Base-by-base conservation (phyloP, 2,329 filamentous ascomycete species). In the Aspergillus pseudoviridinutans region DNA sequence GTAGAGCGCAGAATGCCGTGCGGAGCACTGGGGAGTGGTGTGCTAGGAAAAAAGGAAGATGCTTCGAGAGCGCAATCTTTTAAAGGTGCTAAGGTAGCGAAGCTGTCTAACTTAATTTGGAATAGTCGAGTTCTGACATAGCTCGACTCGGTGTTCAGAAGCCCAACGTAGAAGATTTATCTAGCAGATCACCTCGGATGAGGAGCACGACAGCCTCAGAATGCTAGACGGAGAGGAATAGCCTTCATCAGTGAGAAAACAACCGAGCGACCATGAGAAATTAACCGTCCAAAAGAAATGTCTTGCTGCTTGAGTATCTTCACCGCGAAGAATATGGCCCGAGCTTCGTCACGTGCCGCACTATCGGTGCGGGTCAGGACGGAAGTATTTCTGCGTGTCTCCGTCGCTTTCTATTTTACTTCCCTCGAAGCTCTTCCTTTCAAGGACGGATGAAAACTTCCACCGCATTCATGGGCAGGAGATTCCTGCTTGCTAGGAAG, bases 1-100 rank as follows among this genome's bases (percentile, higher is more conserved):
- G 57, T 53, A 54, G 35, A 53, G 24, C 57, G 69, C 71, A 76
- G 66, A 61, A 64, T 68, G 70, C 67, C 74, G 65, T 76, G 74
- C 72, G 69, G 58, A 71, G 69, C 74, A 74, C 72, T 59, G 32
- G 61, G 69, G 71, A 74, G 75, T 76, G 75, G 71, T 68, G 63
- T 72, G 64, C 42, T 62, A 54, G 64, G 62, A 58, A 63, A 60
- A 64, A 68, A 58, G 46, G 44, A 27, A 32, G 41, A 29, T n/a
- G 28, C 12, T 28, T 56, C 24, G 22, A 57, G 56, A 49, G 56
- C 49, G 50, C 57, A 68, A 64, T 55, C 49, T 61, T 54, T 64
- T 65, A 60, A 65, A 65, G 60, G 54, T 53, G 57, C 51, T 52
- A 28, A 53, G 35, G 29, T 17, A 38, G 32, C 32, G 57, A 24